Conservation (phyloP, 2,329 filamentous ascomycete species). For the Cladorrhinum sp. region DNA sequence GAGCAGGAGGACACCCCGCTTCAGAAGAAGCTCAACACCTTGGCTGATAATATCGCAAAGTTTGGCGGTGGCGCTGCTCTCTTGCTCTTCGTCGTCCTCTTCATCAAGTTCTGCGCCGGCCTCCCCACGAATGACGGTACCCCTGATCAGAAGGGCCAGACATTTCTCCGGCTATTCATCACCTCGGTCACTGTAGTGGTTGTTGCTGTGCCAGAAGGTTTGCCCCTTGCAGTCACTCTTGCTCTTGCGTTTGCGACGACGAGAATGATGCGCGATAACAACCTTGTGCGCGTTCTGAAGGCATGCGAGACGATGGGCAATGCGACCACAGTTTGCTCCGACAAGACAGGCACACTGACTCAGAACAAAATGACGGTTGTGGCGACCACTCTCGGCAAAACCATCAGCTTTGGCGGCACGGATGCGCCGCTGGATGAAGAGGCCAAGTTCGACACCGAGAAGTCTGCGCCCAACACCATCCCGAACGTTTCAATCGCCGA, state of each 20-base stretch:
- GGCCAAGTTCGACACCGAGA: conserved; percentile 21
- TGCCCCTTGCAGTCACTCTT: conserved; percentile 66
- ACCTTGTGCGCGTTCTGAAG: conserved; percentile 64
- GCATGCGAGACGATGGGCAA: conserved; percentile 74
- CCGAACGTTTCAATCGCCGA: conserved; percentile 29
- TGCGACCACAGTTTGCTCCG: conserved; percentile 73
- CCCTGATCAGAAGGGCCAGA: conserved; percentile 56
- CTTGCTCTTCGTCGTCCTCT: conserved; percentile 72
- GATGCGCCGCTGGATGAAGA: conserved; percentile 29
- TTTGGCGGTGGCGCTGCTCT: conserved; percentile 64
- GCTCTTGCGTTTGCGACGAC: conserved; percentile 68
- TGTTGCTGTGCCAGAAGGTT: conserved; percentile 65
- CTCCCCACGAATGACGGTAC: conserved; percentile 49
- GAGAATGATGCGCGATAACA: conserved; percentile 69
- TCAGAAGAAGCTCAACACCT: conserved; percentile 50
- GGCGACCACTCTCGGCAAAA: conserved; percentile 61
- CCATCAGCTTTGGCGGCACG: conserved; percentile 34
- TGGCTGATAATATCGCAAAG: conserved; percentile 51
- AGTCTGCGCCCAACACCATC: conserved; percentile 29
- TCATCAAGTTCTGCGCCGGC: conserved; percentile 71
- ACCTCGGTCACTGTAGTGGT: conserved; percentile 66
- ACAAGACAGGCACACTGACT: conserved; percentile 73
- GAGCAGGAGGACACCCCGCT: conserved; percentile 52
- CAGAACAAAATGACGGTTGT: conserved; percentile 77
- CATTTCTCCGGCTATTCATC: conserved; percentile 60